Evolutionary conservation across 2,329 filamentous ascomycete species (phyloP).

Genomic region (Sporothrix dimorphospora): DNA sequence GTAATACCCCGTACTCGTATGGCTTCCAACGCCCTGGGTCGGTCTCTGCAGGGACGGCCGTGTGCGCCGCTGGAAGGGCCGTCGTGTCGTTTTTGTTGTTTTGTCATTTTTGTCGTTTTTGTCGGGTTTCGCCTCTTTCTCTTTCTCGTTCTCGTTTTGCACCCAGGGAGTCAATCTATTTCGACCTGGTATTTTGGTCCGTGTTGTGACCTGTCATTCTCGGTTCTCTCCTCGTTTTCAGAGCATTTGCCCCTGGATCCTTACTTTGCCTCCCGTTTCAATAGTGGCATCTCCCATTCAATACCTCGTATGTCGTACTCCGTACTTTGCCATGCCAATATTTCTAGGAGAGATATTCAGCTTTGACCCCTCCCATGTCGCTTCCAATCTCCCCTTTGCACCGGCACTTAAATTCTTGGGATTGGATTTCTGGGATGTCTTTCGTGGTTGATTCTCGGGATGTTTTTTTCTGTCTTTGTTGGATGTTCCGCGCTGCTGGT

Average conservation of each 20-base stretch:
- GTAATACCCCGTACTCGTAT: neutral
- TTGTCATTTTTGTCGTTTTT: neutral
- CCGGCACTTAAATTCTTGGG: neutral
- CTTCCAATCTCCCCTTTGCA: neutral
- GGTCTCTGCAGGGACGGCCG: neutral
- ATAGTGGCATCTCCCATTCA: neutral
- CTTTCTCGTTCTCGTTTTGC: neutral
- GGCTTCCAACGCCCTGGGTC: neutral
- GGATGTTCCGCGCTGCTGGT: neutral
- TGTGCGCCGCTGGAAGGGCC: neutral
- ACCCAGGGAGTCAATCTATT: neutral
- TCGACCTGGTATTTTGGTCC: neutral
- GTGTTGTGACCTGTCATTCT: slow-evolving; percentile 5
- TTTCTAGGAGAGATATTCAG: neutral
- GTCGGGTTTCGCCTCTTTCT: neutral
- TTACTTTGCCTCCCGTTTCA: slow-evolving; percentile 5
- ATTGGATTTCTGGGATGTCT: neutral
- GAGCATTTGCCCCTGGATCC: neutral
- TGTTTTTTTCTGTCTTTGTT: neutral
- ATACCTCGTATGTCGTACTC: too few species aligned
- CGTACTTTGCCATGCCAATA: neutral
- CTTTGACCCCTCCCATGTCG: neutral
- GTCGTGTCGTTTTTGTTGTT: neutral
- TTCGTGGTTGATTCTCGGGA: neutral
- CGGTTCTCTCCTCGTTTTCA: neutral